Conservation (phyloP, 1,139 yeast genomes). For the Hanseniaspora gamundiae region DNA sequence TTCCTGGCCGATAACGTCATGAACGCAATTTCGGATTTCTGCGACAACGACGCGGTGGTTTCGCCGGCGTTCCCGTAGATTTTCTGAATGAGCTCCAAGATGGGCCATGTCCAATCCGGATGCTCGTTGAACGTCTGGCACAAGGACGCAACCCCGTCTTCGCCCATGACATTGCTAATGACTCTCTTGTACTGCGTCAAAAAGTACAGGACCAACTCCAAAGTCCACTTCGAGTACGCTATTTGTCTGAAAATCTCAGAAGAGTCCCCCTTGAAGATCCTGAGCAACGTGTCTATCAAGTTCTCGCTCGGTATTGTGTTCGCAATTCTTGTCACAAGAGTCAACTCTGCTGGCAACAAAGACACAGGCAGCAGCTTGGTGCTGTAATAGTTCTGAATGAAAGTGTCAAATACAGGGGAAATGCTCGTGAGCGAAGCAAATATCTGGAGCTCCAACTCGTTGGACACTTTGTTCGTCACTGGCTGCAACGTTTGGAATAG, state of each 20-base stretch:
- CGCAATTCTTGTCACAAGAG: background rate
- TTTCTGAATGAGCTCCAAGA: no score
- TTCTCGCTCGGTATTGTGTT: background rate
- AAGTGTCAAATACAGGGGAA: background rate
- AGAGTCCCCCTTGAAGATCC: background rate
- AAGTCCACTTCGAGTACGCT: background rate
- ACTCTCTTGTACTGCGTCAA: background rate
- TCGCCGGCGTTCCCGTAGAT: no score
- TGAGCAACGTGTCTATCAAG: background rate
- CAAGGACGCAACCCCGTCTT: no score
- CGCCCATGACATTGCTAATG: background rate
- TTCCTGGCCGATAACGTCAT: no score
- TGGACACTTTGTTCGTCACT: background rate
- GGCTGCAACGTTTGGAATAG: background rate
- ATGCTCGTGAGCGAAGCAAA: background rate
- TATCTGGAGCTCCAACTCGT: background rate
- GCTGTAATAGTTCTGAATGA: background rate
- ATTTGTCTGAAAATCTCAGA: background rate
- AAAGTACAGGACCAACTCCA: background rate
- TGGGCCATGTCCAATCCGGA: no score
- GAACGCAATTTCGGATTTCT: no score
- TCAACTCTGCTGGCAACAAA: background rate
- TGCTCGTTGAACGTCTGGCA: no score
- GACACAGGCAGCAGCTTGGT: background rate
- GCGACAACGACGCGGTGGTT: no score